Percentiles rank a stretch among this genome's conserved stretches.
Conservation (phyloP, 202 grass and related monocot genomes). For the Tripidium arundinaceum region DNA sequence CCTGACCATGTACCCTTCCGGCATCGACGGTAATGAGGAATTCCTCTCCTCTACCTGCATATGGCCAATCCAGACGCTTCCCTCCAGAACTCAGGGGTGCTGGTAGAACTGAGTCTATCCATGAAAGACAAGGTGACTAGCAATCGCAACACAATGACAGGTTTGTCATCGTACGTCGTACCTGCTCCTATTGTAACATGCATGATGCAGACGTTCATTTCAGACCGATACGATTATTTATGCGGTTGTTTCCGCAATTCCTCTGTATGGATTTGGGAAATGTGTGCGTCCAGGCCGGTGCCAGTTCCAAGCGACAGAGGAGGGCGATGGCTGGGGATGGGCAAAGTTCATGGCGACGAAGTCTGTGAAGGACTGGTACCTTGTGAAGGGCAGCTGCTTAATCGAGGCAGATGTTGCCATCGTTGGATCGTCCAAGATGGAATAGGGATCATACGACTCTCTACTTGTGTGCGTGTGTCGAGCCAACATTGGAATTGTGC, state of each 20-base stretch:
- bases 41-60: constrained; percentile 27
- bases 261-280: background rate
- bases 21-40: background rate
- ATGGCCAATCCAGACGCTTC: background rate
- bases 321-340: constrained; percentile 24
- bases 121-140: constrained; percentile 12
- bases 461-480: background rate
- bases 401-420: constrained; percentile 30
- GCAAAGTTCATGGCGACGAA: background rate
- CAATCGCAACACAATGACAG: background rate
- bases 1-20: constrained; percentile 13
- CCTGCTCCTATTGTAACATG: background rate
- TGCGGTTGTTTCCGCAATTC: no score
- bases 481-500: background rate
- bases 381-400: constrained; percentile 25
- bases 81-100: background rate
- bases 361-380: constrained; percentile 4
- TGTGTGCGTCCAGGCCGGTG: background rate
- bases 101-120: constrained; percentile 1
- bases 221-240: background rate
- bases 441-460: background rate
- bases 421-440: background rate
- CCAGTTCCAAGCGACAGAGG: background rate
- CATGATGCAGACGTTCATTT: background rate
- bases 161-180: background rate